A percentile compares a stretch with the other conserved stretches of the same genome.
Conservation (phyloP, 208 protist species). For the Wallacemonas collosoma region DNA sequence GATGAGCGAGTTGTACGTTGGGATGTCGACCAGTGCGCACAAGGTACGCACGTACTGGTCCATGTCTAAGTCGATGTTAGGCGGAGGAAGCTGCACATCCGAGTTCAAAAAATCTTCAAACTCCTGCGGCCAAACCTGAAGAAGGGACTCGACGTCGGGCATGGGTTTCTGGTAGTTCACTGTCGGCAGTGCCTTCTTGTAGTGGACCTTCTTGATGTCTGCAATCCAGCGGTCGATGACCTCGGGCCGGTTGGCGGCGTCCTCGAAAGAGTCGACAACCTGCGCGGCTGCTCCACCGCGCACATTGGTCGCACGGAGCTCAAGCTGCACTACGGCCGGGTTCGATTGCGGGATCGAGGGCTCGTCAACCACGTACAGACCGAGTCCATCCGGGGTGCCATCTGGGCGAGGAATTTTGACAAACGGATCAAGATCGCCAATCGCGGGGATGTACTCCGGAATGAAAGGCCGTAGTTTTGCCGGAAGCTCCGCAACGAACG, state of each 20-base stretch:
- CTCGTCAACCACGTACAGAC: conserved; percentile 96
- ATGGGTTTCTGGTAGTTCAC: conserved; percentile 96
- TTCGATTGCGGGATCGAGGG: conserved; percentile 96
- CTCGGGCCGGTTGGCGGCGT: conserved; percentile 95
- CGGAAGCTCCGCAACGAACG: conserved; percentile 93
- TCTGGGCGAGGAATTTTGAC: conserved; percentile 97
- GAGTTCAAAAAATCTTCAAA: conserved; percentile 96
- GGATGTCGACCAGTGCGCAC: conserved; percentile 97
- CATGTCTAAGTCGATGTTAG: conserved; percentile 93
- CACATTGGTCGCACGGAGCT: conserved; percentile 84
- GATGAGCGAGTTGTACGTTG: conserved; percentile 96
- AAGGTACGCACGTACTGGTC: conserved; percentile 94
- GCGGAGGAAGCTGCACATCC: conserved; percentile 84
- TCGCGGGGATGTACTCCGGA: conserved; percentile 97
- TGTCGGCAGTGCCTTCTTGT: conserved; percentile 94
- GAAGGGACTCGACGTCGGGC: conserved; percentile 95
- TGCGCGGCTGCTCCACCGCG: conserved; percentile 41
- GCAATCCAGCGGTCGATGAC: conserved; percentile 95
- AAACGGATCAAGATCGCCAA: conserved; percentile 97
- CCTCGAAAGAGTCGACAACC: conserved; percentile 94
- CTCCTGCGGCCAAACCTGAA: conserved; percentile 95
- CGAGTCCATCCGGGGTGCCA: conserved; percentile 84
- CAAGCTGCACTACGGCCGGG: conserved; percentile 91
- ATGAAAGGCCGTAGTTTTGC: conserved; percentile 97
- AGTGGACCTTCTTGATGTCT: conserved; percentile 96